phyloP scores from a whole-genome alignment of 23 red algal species.

The Porphyridium purpureum region DNA sequence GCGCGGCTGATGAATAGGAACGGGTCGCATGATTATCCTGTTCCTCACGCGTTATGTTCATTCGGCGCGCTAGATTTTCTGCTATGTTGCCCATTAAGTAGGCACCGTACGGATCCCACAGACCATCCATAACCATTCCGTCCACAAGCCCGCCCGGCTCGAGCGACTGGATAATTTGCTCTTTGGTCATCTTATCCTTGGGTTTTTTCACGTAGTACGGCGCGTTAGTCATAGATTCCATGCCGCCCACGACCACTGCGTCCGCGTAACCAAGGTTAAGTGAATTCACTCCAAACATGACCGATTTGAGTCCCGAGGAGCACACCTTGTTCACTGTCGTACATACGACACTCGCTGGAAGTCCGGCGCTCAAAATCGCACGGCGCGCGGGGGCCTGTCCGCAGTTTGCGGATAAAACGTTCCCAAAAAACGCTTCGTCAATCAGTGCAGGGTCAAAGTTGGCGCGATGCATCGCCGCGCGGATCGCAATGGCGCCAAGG shows the following conservation, averaged over 20 bases:
- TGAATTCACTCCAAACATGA: conserved; percentile 44
- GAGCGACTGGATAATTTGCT: neutral
- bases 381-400: conserved; percentile 87
- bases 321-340: conserved; percentile 98
- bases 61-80: conserved; percentile 22
- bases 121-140: conserved; percentile 52
- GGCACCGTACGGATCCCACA: conserved; percentile 30
- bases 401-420: conserved; percentile 49
- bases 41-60: conserved; percentile 42
- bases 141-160: conserved; percentile 20
- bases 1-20: conserved; percentile 36
- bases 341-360: conserved; percentile 53
- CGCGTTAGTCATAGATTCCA: conserved; percentile 73
- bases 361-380: conserved; percentile 36
- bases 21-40: conserved; percentile 65
- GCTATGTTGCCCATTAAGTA: conserved; percentile 53
- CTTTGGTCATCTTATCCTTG: neutral
- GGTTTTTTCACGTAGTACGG: conserved; percentile 53
- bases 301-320: conserved; percentile 52
- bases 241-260: conserved; percentile 59
- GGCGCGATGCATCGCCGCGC: conserved; percentile 29
- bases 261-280: conserved; percentile 60
- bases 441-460: conserved; percentile 4
- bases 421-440: conserved; percentile 61
- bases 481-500: conserved; percentile 68